Evolutionary conservation across 345 rosid genomes (phyloP).

Genomic region (Dimocarpus longan): DNA sequence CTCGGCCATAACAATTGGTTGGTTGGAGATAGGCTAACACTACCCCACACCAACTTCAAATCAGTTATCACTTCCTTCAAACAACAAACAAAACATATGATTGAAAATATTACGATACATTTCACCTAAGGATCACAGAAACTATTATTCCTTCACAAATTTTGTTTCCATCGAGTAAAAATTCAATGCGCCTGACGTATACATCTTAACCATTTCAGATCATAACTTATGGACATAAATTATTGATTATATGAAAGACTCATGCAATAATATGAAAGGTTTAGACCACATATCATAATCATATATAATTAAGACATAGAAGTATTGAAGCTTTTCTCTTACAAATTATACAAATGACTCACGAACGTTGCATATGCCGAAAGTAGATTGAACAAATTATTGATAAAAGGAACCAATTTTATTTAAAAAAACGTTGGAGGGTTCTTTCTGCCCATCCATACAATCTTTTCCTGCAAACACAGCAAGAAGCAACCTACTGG

Average conservation of each 20-base stretch:
- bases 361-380: neutral
- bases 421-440: conserved; percentile 9
- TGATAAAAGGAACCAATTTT: conserved; percentile 14
- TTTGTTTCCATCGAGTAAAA: neutral
- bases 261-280: too few relatives aligned
- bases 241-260: too few relatives aligned
- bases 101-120: neutral
- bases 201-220: too few relatives aligned
- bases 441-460: conserved; percentile 6
- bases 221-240: too few relatives aligned
- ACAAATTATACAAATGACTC: neutral
- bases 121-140: neutral
- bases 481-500: neutral
- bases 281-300: too few relatives aligned
- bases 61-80: neutral
- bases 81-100: neutral
- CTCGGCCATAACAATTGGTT: neutral
- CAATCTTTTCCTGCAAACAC: conserved; percentile 10
- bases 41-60: neutral
- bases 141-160: neutral
- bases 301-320: too few relatives aligned
- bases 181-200: too few relatives aligned
- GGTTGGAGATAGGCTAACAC: neutral
- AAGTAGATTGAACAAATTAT: neutral
- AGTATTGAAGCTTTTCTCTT: too few relatives aligned